These are phyloP conservation scores for Diospyros lotus DNA, from an alignment of 148 eudicot species.

Conservation along the genomic window DNA sequence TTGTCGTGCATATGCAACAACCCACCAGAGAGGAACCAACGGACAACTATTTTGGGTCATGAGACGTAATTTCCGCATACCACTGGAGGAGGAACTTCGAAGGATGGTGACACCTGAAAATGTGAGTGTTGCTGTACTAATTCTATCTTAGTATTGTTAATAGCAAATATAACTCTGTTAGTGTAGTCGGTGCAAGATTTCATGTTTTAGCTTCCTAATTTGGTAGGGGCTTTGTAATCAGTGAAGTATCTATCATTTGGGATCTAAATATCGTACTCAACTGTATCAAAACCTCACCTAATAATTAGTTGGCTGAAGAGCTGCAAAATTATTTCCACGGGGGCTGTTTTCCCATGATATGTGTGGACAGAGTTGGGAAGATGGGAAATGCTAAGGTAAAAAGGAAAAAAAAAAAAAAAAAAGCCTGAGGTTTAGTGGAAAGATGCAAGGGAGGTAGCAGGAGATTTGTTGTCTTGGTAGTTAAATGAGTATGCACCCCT, in stretches of 20 bases:
- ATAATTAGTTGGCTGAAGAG: background rate
- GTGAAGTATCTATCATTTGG: background rate
- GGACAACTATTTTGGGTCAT: conserved; percentile 74
- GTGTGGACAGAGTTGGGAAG: too few relatives aligned
- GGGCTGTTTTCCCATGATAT: background rate
- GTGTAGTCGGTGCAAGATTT: background rate
- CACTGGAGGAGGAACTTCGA: conserved; percentile 89
- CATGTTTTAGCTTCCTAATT: background rate
- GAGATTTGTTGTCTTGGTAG: background rate
- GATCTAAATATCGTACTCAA: background rate
- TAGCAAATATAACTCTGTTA: background rate
- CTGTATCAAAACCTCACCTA: background rate
- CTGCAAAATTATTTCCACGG: background rate
- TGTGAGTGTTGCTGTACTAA: conserved; percentile 45
- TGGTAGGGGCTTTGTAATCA: background rate
- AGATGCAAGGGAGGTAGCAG: background rate
- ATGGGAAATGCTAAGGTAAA: too few relatives aligned
- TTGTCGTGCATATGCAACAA: conserved; percentile 9
- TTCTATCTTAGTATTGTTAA: background rate
- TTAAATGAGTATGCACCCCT: background rate
- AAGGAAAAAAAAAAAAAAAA: too few relatives aligned
- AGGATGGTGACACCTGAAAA: conserved; percentile 92
- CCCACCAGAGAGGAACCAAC: conserved; percentile 59
- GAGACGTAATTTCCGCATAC: conserved; percentile 85
- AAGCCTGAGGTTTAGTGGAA: background rate